These are phyloP conservation scores for Cyberlindnera euphorbiae DNA, from an alignment of 805 yeast genomes.

Conservation along the genomic window DNA sequence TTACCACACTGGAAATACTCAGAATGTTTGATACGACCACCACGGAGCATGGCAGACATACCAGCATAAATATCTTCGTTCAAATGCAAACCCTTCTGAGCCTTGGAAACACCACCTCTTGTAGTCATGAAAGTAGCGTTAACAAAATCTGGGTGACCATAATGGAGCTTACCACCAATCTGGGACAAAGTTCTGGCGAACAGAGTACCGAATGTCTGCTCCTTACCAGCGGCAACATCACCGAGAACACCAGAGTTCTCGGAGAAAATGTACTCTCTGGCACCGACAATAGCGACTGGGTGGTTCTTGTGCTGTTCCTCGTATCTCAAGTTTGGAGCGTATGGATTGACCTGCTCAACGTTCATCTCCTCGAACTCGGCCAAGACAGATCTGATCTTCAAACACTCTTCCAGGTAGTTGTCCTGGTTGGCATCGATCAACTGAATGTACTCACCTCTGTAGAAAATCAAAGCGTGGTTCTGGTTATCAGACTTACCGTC, in stretches of 20 bases:
- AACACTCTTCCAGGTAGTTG: slow-evolving; percentile 78
- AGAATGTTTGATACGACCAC: slow-evolving; percentile 85
- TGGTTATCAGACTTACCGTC: slow-evolving; percentile 88
- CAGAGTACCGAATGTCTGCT: slow-evolving; percentile 82
- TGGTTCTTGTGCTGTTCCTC: slow-evolving; percentile 45
- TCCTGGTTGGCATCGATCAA: slow-evolving; percentile 85
- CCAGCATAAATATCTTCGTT: slow-evolving; percentile 90
- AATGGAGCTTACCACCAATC: slow-evolving; percentile 81
- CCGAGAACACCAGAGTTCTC: slow-evolving; percentile 83
- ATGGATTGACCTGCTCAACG: slow-evolving; percentile 75
- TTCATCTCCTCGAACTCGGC: slow-evolving; percentile 80
- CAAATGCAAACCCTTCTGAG: slow-evolving; percentile 80
- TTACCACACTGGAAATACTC: slow-evolving; percentile 89
- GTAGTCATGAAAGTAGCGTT: slow-evolving; percentile 75
- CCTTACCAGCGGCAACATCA: slow-evolving; percentile 89
- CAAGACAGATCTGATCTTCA: slow-evolving; percentile 66
- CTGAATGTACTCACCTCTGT: slow-evolving; percentile 82
- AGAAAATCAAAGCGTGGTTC: slow-evolving; percentile 72
- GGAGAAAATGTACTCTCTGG: slow-evolving; percentile 82
- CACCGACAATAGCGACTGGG: slow-evolving; percentile 84
- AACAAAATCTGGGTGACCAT: slow-evolving; percentile 86
- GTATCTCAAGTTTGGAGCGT: slow-evolving; percentile 62
- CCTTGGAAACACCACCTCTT: slow-evolving; percentile 85
- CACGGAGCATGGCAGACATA: slow-evolving; percentile 77
- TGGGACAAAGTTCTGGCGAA: slow-evolving; percentile 81